Evolutionary conservation across 257 asterid species (phyloP).

Genomic region (Solanum etuberosum): DNA sequence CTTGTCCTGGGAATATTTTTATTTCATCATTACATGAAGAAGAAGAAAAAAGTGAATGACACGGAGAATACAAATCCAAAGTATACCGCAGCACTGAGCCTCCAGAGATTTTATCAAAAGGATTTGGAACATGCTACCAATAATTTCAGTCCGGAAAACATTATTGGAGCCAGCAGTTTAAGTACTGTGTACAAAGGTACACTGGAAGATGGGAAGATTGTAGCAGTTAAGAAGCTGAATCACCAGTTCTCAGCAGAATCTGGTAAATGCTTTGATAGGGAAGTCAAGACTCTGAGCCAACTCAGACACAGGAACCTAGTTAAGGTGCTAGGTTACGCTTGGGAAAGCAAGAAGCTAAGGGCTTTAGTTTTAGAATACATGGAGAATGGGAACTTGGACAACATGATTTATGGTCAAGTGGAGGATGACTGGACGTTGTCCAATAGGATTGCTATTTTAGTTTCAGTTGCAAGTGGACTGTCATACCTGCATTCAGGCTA

Average conservation of each 20-base stretch:
- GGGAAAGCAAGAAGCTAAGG: conserved; percentile 60
- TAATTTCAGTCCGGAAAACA: conserved; percentile 41
- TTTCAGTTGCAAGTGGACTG: conserved; percentile 48
- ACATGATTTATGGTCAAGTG: conserved; percentile 24
- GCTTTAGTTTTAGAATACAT: conserved; percentile 65
- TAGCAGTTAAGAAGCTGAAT: conserved; percentile 66
- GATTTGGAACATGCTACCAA: conserved; percentile 49
- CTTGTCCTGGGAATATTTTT: conserved; percentile 8
- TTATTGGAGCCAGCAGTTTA: conserved; percentile 61
- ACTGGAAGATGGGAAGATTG: conserved; percentile 25
- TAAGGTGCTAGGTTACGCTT: conserved; percentile 65
- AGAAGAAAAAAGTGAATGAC: conserved; percentile 2
- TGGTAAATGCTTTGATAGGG: conserved; percentile 59
- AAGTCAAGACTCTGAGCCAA: conserved; percentile 46
- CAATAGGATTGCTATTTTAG: conserved; percentile 40
- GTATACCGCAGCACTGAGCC: conserved; percentile 16
- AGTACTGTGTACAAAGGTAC: conserved; percentile 70
- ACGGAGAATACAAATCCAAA: conserved; percentile 2
- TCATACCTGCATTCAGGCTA: conserved; percentile 68
- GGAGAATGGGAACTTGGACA: conserved; percentile 79
- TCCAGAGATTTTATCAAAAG: conserved; percentile 39
- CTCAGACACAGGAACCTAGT: conserved; percentile 69
- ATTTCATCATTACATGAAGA: conserved; percentile 7
- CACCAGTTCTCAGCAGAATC: conserved; percentile 44
- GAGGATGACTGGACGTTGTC: conserved; percentile 23